Evolutionary conservation across 352 stramenopile genomes (phyloP).

Genomic region (Globisporangium radiosum): DNA sequence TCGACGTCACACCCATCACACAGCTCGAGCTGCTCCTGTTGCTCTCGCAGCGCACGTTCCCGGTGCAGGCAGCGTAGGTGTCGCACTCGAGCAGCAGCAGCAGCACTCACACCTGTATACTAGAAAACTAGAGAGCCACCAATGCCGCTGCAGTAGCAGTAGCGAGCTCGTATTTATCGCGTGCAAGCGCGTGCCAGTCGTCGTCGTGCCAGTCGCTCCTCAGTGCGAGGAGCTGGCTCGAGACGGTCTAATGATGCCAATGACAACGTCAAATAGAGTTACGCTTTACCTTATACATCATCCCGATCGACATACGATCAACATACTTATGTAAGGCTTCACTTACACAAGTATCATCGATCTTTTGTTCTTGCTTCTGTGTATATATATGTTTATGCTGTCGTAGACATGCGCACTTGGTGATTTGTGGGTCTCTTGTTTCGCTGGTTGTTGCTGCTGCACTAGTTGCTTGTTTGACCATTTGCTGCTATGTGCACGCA

Average conservation of each 20-base stretch:
- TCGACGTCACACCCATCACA: constrained; percentile 69
- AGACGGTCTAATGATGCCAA: neutral
- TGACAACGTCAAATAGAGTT: neutral
- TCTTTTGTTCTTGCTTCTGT: neutral
- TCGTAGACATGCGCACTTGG: no score
- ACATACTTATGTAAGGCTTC: no score
- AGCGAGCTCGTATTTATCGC: constrained; percentile 10
- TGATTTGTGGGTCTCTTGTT: no score
- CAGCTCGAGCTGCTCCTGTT: constrained; percentile 70
- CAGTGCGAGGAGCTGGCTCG: neutral
- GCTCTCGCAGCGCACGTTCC: constrained; percentile 70
- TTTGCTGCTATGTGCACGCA: neutral
- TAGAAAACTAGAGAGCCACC: constrained; percentile 3
- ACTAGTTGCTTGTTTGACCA: no score
- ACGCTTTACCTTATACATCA: neutral
- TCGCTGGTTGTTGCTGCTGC: no score
- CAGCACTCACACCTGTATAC: constrained; percentile 10
- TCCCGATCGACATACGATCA: neutral
- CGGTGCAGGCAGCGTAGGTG: constrained; percentile 12
- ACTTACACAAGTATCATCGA: neutral
- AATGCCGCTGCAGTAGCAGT: neutral
- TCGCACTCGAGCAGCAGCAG: neutral
- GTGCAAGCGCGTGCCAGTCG: neutral
- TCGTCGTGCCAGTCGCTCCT: neutral
- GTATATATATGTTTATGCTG: no score